A percentile compares a stretch with the other conserved stretches of the same genome.
These are phyloP conservation scores for Citrus trifoliata DNA, from an alignment of 345 rosid species.

Conservation along the genomic window DNA sequence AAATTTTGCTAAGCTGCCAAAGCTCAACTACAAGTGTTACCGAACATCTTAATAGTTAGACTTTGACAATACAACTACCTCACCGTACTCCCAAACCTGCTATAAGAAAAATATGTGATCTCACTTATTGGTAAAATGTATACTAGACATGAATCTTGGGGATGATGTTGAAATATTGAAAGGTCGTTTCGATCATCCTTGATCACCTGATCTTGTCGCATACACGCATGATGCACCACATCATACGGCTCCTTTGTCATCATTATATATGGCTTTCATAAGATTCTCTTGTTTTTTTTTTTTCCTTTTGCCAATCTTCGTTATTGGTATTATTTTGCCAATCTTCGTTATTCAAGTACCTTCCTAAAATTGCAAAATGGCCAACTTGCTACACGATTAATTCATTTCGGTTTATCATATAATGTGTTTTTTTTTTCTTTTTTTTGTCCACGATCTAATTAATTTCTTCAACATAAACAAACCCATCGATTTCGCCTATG, in stretches of 20 bases:
- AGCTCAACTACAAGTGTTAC: too few species aligned
- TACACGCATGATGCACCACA: not conserved
- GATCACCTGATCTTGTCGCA: not conserved
- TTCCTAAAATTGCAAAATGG: not conserved
- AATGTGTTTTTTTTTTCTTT: not conserved
- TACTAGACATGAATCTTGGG: not conserved
- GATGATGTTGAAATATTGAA: not conserved
- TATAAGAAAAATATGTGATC: too few species aligned
- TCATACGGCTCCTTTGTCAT: not conserved
- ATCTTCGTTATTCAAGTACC: constrained; percentile 3
- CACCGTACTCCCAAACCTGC: too few species aligned
- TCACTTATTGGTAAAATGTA: too few species aligned
- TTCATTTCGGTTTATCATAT: too few species aligned
- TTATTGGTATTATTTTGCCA: not conserved
- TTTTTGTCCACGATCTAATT: not conserved
- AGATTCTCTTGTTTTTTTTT: too few species aligned
- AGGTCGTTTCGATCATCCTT: not conserved
- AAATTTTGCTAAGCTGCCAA: too few species aligned
- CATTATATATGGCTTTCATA: too few species aligned
- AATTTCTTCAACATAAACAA: not conserved
- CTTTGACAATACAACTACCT: too few species aligned
- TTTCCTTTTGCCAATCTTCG: not conserved
- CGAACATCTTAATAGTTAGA: too few species aligned
- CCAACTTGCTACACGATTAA: too few species aligned
- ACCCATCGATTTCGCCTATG: not conserved